phyloP scores from a whole-genome alignment of 768 basidiomycete genomes.

The Termitomyces sp. region DNA sequence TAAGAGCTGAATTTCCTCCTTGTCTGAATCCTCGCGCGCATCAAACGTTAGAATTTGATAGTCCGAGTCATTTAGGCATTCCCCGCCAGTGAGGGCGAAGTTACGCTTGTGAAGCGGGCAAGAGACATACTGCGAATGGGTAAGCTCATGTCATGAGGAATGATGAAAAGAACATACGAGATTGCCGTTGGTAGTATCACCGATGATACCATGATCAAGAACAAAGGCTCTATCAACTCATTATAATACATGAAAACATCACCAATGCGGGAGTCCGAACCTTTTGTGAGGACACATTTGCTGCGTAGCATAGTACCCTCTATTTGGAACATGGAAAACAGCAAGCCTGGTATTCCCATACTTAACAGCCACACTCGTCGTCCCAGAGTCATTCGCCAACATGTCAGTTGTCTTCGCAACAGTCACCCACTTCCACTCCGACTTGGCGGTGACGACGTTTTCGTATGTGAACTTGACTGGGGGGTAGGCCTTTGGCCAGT shows the following conservation, averaged over 20 bases:
- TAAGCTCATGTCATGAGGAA: slow-evolving; percentile 16
- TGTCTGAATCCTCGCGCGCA: slow-evolving; percentile 34
- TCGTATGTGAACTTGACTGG: slow-evolving; percentile 33
- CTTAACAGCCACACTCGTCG: slow-evolving; percentile 49
- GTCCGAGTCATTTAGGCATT: slow-evolving; percentile 52
- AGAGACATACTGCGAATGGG: slow-evolving; percentile 8
- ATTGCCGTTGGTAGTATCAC: slow-evolving; percentile 52
- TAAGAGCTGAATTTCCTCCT: slow-evolving; percentile 34
- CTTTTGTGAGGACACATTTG: slow-evolving; percentile 49
- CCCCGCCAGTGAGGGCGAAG: slow-evolving; percentile 49
- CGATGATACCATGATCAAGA: slow-evolving; percentile 63
- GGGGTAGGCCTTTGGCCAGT: slow-evolving; percentile 59
- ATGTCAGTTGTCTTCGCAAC: slow-evolving; percentile 46
- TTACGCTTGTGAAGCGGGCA: slow-evolving; percentile 67
- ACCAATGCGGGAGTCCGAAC: not conserved
- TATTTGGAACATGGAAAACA: slow-evolving; percentile 55
- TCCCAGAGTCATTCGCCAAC: slow-evolving; percentile 34
- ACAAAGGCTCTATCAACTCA: slow-evolving; percentile 49
- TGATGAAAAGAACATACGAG: slow-evolving; percentile 17
- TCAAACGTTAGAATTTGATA: slow-evolving; percentile 61
- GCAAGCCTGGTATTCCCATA: slow-evolving; percentile 66
- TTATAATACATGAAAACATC: not conserved
- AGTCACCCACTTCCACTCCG: slow-evolving; percentile 50
- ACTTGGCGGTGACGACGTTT: slow-evolving; percentile 24
- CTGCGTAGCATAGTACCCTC: slow-evolving; percentile 61